Base-by-base conservation (phyloP, 169 alveolate species). In the Babesia microti region DNA sequence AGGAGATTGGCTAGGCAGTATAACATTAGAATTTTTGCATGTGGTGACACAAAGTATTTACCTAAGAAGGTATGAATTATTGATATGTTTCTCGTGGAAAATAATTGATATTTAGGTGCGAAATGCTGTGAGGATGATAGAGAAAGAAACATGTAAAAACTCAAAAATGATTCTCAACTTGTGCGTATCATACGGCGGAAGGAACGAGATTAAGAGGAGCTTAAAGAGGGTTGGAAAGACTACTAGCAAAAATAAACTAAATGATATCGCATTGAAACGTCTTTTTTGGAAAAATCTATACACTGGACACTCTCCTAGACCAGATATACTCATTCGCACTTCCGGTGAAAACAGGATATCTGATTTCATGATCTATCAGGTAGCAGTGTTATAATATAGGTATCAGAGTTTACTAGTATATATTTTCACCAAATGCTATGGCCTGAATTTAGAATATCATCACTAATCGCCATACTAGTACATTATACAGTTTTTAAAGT, bases 261-360 rank as follows among this genome's bases (percentile, higher is more conserved):
- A 27, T 5, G 42, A 28, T 36, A 27, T n/a, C 39, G 19, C 23
- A 17, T 19, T 34, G 14, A 9, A 37, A 35, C 48, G 21, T 7
- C n/a, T 22, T 27, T 73, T 79, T 47, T 69, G 57, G 41, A 40
- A 51, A 12, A 44, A 54, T 43, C 72, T 86, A 35, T 68, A 53
- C 26, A 50, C 82, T 21, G 59, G 84, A 41, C 57, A 60, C 37
- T 22, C 41, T 11, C 83, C 84, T 21, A 84, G 82, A 7, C 94
- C 94, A n/a, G 66, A 85, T 15, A 52, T 86, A 30, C 49, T 86
- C 21, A 78, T 86, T 27, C 67, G 94, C 46, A 86, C 93, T 2
- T 86, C 94, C 2, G 94, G 94, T 0, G 94, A 73, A 37, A 61
- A 88, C 33, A 47, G 94, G 28, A 72, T 86, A 17, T 86, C 94